A percentile compares a stretch with the other conserved stretches of the same genome.
phyloP scores from a whole-genome alignment of 306 rosid species.

The Fragaria nilgerrensis region DNA sequence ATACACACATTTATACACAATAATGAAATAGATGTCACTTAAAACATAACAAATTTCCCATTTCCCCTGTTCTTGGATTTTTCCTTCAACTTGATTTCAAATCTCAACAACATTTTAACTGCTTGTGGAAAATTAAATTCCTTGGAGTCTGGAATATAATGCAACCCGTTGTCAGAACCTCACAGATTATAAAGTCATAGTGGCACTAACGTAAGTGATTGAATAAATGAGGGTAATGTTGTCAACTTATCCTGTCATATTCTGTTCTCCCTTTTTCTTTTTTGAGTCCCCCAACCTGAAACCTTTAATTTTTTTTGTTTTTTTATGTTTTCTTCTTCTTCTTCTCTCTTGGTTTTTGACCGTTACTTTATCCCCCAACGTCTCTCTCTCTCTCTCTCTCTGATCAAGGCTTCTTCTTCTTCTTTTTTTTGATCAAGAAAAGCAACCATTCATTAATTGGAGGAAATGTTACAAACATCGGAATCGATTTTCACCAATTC shows the following conservation, averaged over 20 bases:
- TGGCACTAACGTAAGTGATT: conserved; percentile 32
- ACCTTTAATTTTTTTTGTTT: conserved; percentile 23
- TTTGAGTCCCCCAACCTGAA: conserved; percentile 40
- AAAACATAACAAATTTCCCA: neutral
- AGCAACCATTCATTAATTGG: too few species aligned
- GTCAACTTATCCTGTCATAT: conserved; percentile 25
- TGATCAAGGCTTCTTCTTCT: conserved; percentile 44
- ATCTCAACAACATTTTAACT: neutral
- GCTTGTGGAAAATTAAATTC: neutral
- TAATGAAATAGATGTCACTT: neutral
- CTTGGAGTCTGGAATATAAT: neutral
- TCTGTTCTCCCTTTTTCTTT: conserved; percentile 41
- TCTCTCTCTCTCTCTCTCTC: conserved; percentile 42
- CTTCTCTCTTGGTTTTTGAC: conserved; percentile 40
- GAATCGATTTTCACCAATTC: too few species aligned
- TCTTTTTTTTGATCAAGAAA: too few species aligned
- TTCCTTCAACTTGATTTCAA: neutral
- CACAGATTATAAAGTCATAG: neutral
- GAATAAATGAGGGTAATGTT: conserved; percentile 28
- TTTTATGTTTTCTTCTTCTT: conserved; percentile 12
- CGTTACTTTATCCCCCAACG: conserved; percentile 71
- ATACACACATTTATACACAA: neutral
- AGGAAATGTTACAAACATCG: too few species aligned
- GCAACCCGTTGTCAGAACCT: neutral
- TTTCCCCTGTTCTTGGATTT: neutral